Conservation (phyloP, 495 filamentous ascomycete species). For the Neurospora cerealis region DNA sequence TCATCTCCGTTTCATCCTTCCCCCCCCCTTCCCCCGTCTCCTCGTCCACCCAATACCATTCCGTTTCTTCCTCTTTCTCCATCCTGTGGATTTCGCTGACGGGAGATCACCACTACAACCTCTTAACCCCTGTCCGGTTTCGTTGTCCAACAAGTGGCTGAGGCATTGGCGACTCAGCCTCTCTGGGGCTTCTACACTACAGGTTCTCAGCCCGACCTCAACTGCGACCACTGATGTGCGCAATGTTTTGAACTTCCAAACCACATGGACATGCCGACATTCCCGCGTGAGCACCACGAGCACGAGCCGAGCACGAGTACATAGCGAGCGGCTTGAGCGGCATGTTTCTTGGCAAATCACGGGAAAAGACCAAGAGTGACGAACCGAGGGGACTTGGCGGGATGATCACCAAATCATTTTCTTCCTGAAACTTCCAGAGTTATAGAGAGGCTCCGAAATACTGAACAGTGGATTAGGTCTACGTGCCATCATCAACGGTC, state of each 20-base stretch:
- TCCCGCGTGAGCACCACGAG: background rate
- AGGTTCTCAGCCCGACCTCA: background rate
- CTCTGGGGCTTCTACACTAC: background rate
- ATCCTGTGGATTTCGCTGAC: background rate
- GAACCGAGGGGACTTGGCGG: background rate
- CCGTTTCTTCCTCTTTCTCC: background rate
- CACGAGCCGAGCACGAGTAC: background rate
- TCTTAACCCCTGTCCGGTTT: background rate
- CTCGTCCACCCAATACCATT: background rate
- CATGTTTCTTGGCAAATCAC: background rate
- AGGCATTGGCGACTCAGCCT: background rate
- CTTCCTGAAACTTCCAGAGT: background rate
- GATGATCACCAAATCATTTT: background rate
- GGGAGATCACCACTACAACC: background rate
- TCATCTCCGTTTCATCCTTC: background rate
- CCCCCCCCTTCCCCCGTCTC: background rate
- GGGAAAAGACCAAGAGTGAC: background rate
- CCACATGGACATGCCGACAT: background rate
- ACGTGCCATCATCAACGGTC: background rate
- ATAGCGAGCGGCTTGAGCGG: background rate
- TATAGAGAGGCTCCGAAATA: too few relatives aligned
- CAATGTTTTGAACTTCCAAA: background rate
- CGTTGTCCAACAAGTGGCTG: background rate
- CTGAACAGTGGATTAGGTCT: too few relatives aligned
- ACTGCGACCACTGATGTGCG: background rate